Percentiles rank a stretch among this genome's conserved stretches.
Evolutionary conservation across 495 filamentous ascomycete species (phyloP).

Genomic region (Aspergillus bertholletiae): DNA sequence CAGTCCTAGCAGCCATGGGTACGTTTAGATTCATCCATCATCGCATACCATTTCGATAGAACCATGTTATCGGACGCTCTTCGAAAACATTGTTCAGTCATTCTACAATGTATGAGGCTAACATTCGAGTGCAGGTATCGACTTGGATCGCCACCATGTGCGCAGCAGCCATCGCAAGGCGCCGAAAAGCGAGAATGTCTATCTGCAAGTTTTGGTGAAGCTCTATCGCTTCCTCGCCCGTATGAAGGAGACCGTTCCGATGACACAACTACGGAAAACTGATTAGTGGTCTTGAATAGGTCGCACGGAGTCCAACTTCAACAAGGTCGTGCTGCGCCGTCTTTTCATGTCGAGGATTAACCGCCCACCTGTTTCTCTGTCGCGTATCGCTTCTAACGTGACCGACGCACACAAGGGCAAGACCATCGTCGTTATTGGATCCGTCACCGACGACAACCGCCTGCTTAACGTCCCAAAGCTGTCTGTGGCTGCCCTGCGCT

Average conservation of each 20-base stretch:
- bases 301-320: conserved; percentile 94
- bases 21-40: conserved; percentile 15
- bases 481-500: conserved; percentile 85
- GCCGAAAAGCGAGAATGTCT: conserved; percentile 96
- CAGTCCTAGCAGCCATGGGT: conserved; percentile 49
- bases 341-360: conserved; percentile 98
- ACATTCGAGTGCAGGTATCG: conserved; percentile 50
- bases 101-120: neutral
- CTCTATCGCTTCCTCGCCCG: conserved; percentile 97
- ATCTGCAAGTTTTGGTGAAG: conserved; percentile 96
- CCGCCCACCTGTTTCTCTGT: conserved; percentile 91
- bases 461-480: conserved; percentile 86
- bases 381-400: conserved; percentile 70
- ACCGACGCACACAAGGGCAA: conserved; percentile 72
- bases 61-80: neutral
- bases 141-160: conserved; percentile 78
- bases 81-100: neutral
- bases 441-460: conserved; percentile 95
- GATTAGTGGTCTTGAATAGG: conserved; percentile 46
- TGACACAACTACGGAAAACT: conserved; percentile 12
- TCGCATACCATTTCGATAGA: neutral
- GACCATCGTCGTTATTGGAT: conserved; percentile 88
- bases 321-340: conserved; percentile 92
- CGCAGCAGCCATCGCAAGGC: conserved; percentile 87
- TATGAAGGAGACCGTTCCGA: conserved; percentile 44